Conservation (phyloP, 139 green algal genomes). For the Chlamydomonas applanata region DNA sequence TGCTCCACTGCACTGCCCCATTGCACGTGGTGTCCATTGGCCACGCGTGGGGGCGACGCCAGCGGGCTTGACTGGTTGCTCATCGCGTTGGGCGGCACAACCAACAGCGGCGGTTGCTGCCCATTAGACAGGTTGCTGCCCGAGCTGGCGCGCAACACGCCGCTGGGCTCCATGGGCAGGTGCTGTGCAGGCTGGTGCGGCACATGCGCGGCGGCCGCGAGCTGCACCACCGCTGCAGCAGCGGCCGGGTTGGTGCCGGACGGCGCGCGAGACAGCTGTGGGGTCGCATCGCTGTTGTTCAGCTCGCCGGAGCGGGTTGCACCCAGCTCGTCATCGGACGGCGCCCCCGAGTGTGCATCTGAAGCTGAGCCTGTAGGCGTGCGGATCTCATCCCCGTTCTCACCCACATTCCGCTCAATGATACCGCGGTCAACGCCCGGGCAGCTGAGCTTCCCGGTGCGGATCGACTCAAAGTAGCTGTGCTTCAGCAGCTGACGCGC, state of each 20-base stretch:
- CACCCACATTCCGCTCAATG: conserved; percentile 15
- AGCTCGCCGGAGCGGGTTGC: conserved; percentile 5
- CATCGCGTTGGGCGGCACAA: not conserved
- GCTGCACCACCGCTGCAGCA: not conserved
- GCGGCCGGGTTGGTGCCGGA: not conserved
- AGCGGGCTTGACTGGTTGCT: not conserved
- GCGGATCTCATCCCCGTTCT: not conserved
- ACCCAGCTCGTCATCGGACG: conserved; percentile 25
- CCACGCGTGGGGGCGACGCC: not conserved
- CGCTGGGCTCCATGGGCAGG: not conserved
- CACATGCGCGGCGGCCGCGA: too few relatives aligned
- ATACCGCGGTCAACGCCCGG: conserved; percentile 23
- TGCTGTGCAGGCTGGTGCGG: too few relatives aligned
- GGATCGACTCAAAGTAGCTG: conserved; percentile 83
- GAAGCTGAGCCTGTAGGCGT: conserved; percentile 15
- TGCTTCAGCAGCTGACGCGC: conserved; percentile 91
- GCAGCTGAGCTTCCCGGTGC: conserved; percentile 30
- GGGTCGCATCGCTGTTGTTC: not conserved
- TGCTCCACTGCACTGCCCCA: not conserved
- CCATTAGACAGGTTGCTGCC: not conserved
- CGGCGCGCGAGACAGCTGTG: conserved; percentile 6
- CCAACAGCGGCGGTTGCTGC: not conserved
- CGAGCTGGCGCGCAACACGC: not conserved
- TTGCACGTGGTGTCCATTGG: not conserved
- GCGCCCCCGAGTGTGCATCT: not conserved